Conservation (phyloP, 257 asterid species). For the Agastache rugosa region DNA sequence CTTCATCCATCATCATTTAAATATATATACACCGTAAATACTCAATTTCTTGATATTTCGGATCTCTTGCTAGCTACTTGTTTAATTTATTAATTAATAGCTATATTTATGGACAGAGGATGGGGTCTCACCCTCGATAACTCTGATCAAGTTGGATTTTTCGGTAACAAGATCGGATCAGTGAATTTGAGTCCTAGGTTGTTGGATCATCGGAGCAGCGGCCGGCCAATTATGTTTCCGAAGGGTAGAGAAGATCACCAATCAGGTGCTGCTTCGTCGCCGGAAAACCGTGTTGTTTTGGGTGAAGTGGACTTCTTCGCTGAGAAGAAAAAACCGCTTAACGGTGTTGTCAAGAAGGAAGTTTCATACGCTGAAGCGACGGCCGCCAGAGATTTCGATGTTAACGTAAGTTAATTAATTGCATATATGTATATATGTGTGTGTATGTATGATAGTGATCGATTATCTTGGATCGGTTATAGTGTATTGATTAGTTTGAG, state of each 20-base stretch:
- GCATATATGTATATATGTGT: not conserved
- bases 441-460: too few relatives aligned
- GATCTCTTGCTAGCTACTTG: too few relatives aligned
- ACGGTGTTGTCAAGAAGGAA: conserved; percentile 65
- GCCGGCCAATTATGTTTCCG: conserved; percentile 46
- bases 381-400: conserved; percentile 34
- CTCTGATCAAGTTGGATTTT: conserved; percentile 58
- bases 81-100: too few relatives aligned
- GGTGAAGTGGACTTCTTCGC: conserved; percentile 90
- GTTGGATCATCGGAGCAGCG: conserved; percentile 41
- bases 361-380: conserved; percentile 36
- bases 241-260: conserved; percentile 46
- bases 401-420: conserved; percentile 59
- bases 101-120: conserved; percentile 77
- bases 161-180: conserved; percentile 62
- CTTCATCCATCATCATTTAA: not conserved
- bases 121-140: conserved; percentile 75
- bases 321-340: conserved; percentile 43
- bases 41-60: not conserved
- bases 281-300: conserved; percentile 42
- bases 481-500: not conserved
- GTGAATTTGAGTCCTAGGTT: conserved; percentile 58
- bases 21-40: not conserved
- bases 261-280: conserved; percentile 24
- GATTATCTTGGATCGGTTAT: not conserved